Conservation (phyloP, 345 rosid genomes). For the Eucalyptus melliodora region DNA sequence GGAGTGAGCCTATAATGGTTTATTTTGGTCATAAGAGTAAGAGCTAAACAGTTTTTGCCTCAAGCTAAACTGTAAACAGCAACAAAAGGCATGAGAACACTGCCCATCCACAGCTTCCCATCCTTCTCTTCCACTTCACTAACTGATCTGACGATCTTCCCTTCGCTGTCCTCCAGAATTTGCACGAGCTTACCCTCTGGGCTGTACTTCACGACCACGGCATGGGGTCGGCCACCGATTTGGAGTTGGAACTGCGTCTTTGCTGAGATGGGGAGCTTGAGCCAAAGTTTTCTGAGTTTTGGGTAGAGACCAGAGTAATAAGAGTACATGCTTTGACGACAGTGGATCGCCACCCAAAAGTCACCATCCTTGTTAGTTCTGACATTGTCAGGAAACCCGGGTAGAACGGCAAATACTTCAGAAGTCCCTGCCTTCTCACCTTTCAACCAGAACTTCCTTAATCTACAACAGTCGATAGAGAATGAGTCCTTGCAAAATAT, state of each 20-base stretch:
- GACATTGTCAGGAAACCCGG: slow-evolving; percentile 78
- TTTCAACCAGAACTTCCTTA: slow-evolving; percentile 69
- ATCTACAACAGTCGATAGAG: slow-evolving; percentile 18
- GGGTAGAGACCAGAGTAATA: slow-evolving; percentile 8
- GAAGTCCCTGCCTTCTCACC: slow-evolving; percentile 77
- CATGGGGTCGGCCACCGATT: slow-evolving; percentile 18
- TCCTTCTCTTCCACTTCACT: slow-evolving; percentile 40
- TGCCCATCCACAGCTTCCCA: slow-evolving; percentile 42
- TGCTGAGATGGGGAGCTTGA: slow-evolving; percentile 24
- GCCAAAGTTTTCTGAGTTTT: slow-evolving; percentile 10
- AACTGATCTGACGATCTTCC: slow-evolving; percentile 20
- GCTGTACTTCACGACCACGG: slow-evolving; percentile 15
- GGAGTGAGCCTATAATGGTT: not conserved
- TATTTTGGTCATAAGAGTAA: not conserved
- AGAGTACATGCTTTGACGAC: slow-evolving; percentile 5
- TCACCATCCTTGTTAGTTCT: slow-evolving; percentile 47
- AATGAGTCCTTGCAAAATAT: not conserved
- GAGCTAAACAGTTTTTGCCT: not conserved
- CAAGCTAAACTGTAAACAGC: slow-evolving; percentile 7
- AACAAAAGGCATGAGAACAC: slow-evolving; percentile 27
- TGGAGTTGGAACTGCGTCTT: slow-evolving; percentile 18
- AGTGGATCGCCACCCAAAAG: slow-evolving; percentile 33
- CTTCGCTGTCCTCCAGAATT: slow-evolving; percentile 26
- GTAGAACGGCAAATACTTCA: slow-evolving; percentile 59
- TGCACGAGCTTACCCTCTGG: slow-evolving; percentile 21